Conservation (phyloP, 1,139 yeast species). For the Geotrichum carabidarum region DNA sequence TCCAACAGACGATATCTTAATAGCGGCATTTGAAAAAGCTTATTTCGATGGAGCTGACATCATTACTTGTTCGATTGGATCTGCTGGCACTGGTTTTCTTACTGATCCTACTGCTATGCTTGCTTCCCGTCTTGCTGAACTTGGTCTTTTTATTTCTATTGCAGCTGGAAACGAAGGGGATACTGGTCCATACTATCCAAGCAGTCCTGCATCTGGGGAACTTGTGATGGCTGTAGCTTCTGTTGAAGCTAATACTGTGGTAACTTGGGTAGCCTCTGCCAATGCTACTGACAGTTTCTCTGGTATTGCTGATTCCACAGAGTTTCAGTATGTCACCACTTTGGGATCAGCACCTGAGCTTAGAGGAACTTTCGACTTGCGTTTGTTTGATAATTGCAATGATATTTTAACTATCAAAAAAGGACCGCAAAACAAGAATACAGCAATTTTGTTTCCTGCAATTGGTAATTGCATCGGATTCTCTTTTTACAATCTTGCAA, state of each 20-base stretch:
- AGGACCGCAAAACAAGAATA: constrained; percentile 2
- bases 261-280: constrained; percentile 9
- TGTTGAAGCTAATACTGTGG: constrained; percentile 8
- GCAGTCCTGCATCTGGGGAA: constrained; percentile 17
- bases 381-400: constrained; percentile 10
- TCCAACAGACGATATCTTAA: constrained; percentile 25
- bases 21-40: constrained; percentile 24
- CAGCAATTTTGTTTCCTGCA: constrained; percentile 16
- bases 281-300: background rate
- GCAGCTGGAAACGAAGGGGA: constrained; percentile 27
- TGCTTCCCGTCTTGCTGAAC: constrained; percentile 23
- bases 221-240: constrained; percentile 14
- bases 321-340: constrained; percentile 14
- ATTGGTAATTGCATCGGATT: constrained; percentile 10
- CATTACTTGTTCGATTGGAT: constrained; percentile 25
- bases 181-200: constrained; percentile 19
- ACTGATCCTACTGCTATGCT: constrained; percentile 22
- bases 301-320: background rate
- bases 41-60: constrained; percentile 24
- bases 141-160: constrained; percentile 23
- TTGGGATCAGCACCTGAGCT: constrained; percentile 10
- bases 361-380: constrained; percentile 12
- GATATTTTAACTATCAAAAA: background rate
- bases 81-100: constrained; percentile 20
- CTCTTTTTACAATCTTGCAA: constrained; percentile 9